phyloP scores from a whole-genome alignment of 768 basidiomycete genomes.

The Tubosaeta sp. region DNA sequence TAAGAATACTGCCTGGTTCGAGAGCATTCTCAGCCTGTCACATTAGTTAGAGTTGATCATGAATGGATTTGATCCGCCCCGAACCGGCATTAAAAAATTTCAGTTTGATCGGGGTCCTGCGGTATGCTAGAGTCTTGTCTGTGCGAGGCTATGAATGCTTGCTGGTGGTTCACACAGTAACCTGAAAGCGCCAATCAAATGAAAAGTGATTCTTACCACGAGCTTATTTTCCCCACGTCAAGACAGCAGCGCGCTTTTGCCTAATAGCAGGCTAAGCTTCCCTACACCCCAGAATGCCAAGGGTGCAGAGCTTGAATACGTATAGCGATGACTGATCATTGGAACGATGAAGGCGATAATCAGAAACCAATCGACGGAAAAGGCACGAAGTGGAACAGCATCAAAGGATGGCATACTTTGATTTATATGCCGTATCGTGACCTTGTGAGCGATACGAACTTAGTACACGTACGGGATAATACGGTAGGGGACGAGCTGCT shows the following conservation, averaged over 20 bases:
- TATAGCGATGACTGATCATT: not conserved
- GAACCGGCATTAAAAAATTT: not conserved
- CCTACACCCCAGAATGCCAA: not conserved
- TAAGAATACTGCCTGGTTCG: not conserved
- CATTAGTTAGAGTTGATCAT: not conserved
- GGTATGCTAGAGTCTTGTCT: not conserved
- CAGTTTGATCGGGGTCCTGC: not conserved
- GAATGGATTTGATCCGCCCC: not conserved
- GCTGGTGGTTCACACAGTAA: not conserved
- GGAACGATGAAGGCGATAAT: not conserved
- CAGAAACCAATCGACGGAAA: not conserved
- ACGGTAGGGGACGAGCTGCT: constrained; percentile 75
- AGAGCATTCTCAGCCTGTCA: not conserved
- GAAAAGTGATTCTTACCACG: not conserved
- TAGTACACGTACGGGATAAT: constrained; percentile 85
- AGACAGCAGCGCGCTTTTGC: not conserved
- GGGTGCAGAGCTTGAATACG: not conserved
- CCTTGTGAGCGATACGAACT: not conserved
- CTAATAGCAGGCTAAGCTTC: not conserved
- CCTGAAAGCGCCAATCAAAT: not conserved
- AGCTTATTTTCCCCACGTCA: not conserved
- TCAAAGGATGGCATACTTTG: not conserved
- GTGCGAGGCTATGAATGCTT: not conserved
- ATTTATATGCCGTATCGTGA: not conserved
- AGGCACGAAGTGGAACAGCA: not conserved